phyloP scores from a whole-genome alignment of 306 rosid genomes.

The cucumber (Cucumis sativus) region Cucumber_9930_V3 NC_026658.2:15263001-15263500 shows the following conservation, averaged over 20 bases:
- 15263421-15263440: no score
- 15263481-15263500: no score
- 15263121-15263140: slow-evolving; percentile 34
- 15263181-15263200: not conserved
- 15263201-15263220: not conserved
- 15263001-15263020: slow-evolving; percentile 38
- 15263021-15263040: not conserved
- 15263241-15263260: not conserved
- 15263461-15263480: no score
- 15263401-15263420: no score
- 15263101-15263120: slow-evolving; percentile 21
- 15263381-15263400: no score
- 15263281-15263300: not conserved
- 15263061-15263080: slow-evolving; percentile 11
- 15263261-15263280: not conserved
- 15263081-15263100: slow-evolving; percentile 28
- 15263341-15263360: no score
- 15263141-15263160: slow-evolving; percentile 24
- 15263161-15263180: slow-evolving; percentile 6
- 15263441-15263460: no score
- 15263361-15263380: no score
- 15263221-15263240: not conserved
- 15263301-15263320: no score
- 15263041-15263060: slow-evolving; percentile 42
- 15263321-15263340: no score